Conservation (phyloP, 768 basidiomycete species). For the Boletus sp. region DNA sequence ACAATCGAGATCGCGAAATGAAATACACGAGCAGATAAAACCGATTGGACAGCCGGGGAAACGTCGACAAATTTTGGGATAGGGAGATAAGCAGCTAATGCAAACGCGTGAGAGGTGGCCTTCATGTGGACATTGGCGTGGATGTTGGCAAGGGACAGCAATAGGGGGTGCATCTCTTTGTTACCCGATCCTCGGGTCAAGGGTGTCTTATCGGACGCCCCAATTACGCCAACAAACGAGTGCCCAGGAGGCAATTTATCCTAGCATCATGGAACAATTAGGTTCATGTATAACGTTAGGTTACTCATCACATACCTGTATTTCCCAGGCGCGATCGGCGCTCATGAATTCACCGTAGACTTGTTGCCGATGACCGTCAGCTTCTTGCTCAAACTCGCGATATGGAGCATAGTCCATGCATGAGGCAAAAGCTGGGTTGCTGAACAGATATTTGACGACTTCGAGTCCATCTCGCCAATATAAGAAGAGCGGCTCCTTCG, state of each 20-base stretch:
- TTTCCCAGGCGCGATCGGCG: no score
- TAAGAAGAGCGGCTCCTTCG: background rate
- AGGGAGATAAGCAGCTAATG: background rate
- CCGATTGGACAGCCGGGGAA: background rate
- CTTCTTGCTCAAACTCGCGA: no score
- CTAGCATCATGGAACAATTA: no score
- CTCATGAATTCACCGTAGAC: no score
- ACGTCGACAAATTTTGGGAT: background rate
- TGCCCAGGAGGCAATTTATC: background rate
- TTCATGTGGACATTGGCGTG: background rate
- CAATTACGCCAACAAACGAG: background rate
- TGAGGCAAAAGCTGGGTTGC: constrained; percentile 18
- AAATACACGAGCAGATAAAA: background rate
- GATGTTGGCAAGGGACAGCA: background rate
- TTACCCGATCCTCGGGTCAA: background rate
- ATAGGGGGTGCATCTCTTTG: background rate
- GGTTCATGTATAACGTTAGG: no score
- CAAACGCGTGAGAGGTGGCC: background rate
- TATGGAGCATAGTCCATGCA: background rate
- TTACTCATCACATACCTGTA: no score
- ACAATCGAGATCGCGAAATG: no score
- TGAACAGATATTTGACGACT: constrained; percentile 22
- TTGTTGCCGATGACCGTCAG: no score
- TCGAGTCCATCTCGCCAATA: constrained; percentile 24
- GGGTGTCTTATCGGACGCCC: background rate